Evolutionary conservation across 1,284 basidiomycete genomes (phyloP).

Genomic region (Cryptococcus sp.): DNA sequence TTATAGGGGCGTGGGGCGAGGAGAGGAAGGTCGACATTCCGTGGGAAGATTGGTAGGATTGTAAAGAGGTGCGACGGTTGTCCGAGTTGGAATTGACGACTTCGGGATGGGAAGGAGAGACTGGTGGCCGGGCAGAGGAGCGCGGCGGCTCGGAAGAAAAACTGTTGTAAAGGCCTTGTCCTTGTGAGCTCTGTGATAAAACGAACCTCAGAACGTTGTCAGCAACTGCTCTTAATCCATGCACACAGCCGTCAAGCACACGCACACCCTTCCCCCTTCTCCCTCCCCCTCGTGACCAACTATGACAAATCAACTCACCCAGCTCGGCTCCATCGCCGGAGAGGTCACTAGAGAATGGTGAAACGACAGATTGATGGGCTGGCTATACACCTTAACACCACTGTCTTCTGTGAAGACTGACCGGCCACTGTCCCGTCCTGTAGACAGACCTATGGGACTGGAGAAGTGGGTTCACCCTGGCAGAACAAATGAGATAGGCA

Average conservation of each 20-base stretch:
- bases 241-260: too few relatives aligned
- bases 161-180: slow-evolving; percentile 20
- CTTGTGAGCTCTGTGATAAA: slow-evolving; percentile 6
- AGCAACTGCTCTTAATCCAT: background rate
- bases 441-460: too few relatives aligned
- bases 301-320: slow-evolving; percentile 19
- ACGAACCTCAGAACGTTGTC: background rate
- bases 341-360: too few relatives aligned
- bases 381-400: too few relatives aligned
- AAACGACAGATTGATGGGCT: too few relatives aligned
- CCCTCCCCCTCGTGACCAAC: background rate
- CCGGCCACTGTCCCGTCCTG: too few relatives aligned
- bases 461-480: too few relatives aligned
- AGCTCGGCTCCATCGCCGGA: slow-evolving; percentile 27
- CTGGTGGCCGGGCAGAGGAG: slow-evolving; percentile 17
- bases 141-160: slow-evolving; percentile 12
- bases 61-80: slow-evolving; percentile 15
- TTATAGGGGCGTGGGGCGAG: slow-evolving; percentile 17
- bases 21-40: slow-evolving; percentile 15
- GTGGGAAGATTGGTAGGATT: too few relatives aligned
- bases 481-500: too few relatives aligned
- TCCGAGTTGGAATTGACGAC: slow-evolving; percentile 14
- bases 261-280: background rate
- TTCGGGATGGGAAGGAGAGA: slow-evolving; percentile 15
- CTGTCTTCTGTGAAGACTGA: too few relatives aligned